Base-by-base conservation (phyloP, 2,329 filamentous ascomycete species). In the Fusarium coffeatum region DNA sequence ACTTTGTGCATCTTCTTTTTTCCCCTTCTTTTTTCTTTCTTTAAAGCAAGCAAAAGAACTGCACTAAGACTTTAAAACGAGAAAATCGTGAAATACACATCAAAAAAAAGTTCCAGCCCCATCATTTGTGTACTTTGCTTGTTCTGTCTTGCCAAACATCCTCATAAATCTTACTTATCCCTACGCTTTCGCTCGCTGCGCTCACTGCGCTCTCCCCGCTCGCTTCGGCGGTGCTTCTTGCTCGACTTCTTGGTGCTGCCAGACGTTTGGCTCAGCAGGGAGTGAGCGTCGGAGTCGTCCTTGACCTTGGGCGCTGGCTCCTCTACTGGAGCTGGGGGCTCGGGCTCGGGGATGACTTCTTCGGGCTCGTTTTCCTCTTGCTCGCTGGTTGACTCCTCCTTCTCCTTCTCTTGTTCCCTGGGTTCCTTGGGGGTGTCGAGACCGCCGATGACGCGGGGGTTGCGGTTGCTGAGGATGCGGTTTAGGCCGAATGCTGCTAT, bases 221-320 rank as follows among this genome's bases (percentile, higher is more conserved):
- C 66, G 16, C 66, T 69, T 25, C 66, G 66, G 45, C 66, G 66
- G 49, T 69, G 66, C 45, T 67, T 69, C 45, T 58, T 69, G 56
- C 66, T 48, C 2, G 48, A 62, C 55, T 69, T 69, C 56, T 22
- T 54, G 5, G 63, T 67, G 66, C 20, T 57, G 2, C 34, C 34
- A 37, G 62, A 65, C 2, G 60, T 41, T 25, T 65, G 64, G 41
- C 62, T 65, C 53, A 65, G 30, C 3, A 65, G 25, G 0, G 62
- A 65, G 4, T 49, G 54, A 10, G 62, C 47, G 15, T 66, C 63
- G 0, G 63, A 66, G 40, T 68, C 66, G 8, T 66, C 46, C 23
- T 69, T 69, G 28, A 43, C 25, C 22, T 54, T 69, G 32, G 49
- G 8, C 6, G 28, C 34, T 3, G 54, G 50, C 22, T 68, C 66